Base-by-base conservation (phyloP, 1,139 yeast genomes). In the Sporopachydermia cereana region DNA sequence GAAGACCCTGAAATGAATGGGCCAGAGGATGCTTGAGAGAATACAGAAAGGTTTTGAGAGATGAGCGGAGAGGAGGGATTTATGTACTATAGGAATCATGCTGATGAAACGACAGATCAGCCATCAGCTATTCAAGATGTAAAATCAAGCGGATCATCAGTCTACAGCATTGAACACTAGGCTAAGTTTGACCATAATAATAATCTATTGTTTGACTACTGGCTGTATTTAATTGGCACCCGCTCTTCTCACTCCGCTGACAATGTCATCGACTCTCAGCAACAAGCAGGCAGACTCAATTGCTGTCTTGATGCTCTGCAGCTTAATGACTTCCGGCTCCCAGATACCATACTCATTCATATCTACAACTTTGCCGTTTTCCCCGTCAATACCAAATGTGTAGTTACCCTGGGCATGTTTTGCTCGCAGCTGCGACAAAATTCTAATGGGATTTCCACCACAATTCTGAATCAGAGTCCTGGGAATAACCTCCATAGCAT, bases 251-350 rank as follows among this genome's bases (percentile, higher is more conserved):
- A 88, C 95, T 54, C 97, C 98, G 62, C 95, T 83, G 44, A 93
- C 98, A 55, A 91, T 91, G 62, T 91, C 98, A 62, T 91, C 99
- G 43, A 91, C 98, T 60, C 98, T 81, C 61, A 91, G 72, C 57
- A 91, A 72, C 68, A 91, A 72, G 63, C 96, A 84, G 5, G 98
- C 97, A 71, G 95, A 83, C 67, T 91, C 99, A 54, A 93, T 84
- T 41, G 95, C 96, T 18, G 98, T 93, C 71, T 91, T 91, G 55
- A 91, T 83, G 51, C 95, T 83, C 69, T 91, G 99, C 59, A 85
- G 93, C 68, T 91, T 91, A 64, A 91, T 88, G 43, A 86, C 96
- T 67, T 91, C 96, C 17, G 99, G 98, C 67, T 91, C 99, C 98
- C 98, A 91, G 53, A 91, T 84, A 41, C 98, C 98, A 63, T 88